Evolutionary conservation across 164 flowering plant species (phyloP).

Genomic region (Macadamia integrifolia): DNA sequence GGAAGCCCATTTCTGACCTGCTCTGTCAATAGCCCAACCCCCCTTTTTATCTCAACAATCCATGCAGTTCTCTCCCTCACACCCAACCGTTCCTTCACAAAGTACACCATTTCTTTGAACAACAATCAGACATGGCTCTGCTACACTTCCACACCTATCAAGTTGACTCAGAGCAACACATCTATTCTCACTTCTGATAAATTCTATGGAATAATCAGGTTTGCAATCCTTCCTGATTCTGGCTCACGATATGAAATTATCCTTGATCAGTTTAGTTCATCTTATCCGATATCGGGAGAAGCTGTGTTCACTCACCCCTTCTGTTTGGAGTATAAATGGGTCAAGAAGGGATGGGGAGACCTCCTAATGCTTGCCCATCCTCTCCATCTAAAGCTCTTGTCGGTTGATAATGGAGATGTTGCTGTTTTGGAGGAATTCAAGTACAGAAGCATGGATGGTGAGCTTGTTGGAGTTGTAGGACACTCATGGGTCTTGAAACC

Average conservation of each 20-base stretch:
- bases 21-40: conserved; percentile 20
- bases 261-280: conserved; percentile 69
- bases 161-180: conserved; percentile 28
- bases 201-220: conserved; percentile 62
- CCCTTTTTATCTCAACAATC: conserved; percentile 49
- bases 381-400: conserved; percentile 56
- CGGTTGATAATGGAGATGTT: conserved; percentile 20
- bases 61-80: conserved; percentile 51
- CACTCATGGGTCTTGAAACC: conserved; percentile 65
- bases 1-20: conserved; percentile 82
- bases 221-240: conserved; percentile 56
- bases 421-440: conserved; percentile 54
- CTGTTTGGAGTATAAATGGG: conserved; percentile 73
- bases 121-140: conserved; percentile 81
- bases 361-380: conserved; percentile 83
- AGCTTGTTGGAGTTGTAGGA: conserved; percentile 90
- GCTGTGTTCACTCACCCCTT: conserved; percentile 54
- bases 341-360: conserved; percentile 81
- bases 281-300: conserved; percentile 70
- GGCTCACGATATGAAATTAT: conserved; percentile 28
- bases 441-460: conserved; percentile 85
- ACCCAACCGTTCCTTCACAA: conserved; percentile 34
- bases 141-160: conserved; percentile 61
- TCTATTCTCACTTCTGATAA: conserved; percentile 34
- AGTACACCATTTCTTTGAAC: conserved; percentile 54